Evolutionary conservation across 1,284 basidiomycete genomes (phyloP).

Genomic region (Pseudozyma pruni): DNA sequence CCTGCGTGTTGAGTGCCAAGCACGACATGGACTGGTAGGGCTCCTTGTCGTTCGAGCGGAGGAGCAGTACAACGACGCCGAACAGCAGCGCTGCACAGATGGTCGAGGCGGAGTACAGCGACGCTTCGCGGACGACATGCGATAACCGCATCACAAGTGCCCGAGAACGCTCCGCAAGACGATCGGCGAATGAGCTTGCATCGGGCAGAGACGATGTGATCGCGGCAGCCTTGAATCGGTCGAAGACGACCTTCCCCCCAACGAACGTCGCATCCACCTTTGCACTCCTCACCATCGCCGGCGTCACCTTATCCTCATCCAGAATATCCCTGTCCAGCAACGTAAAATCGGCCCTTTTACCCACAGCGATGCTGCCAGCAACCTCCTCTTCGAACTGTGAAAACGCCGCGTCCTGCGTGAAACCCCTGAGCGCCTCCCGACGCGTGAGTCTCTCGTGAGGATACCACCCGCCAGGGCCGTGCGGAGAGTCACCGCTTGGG

Average conservation of each 20-base stretch:
- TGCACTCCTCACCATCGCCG: slow-evolving; percentile 77
- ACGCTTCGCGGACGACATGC: not conserved
- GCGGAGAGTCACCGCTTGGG: slow-evolving; percentile 79
- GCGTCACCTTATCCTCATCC: slow-evolving; percentile 70
- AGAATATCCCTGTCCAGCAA: slow-evolving; percentile 83
- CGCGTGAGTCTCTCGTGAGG: slow-evolving; percentile 78
- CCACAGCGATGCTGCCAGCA: slow-evolving; percentile 73
- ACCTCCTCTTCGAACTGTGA: slow-evolving; percentile 82
- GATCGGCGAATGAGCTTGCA: not conserved
- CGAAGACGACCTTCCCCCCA: slow-evolving; percentile 79
- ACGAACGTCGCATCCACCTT: slow-evolving; percentile 80
- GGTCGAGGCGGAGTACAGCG: slow-evolving; percentile 1
- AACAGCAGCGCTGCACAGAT: slow-evolving; percentile 12
- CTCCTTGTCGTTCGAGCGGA: slow-evolving; percentile 12
- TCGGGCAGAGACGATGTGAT: not conserved
- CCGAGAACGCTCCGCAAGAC: not conserved
- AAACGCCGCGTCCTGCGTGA: slow-evolving; percentile 87
- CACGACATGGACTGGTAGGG: slow-evolving; percentile 32
- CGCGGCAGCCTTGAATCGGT: slow-evolving; percentile 60
- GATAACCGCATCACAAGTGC: not conserved
- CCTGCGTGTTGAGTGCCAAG: slow-evolving; percentile 34
- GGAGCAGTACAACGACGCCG: slow-evolving; percentile 4
- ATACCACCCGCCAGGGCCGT: slow-evolving; percentile 76
- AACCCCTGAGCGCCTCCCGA: slow-evolving; percentile 75
- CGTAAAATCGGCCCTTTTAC: slow-evolving; percentile 87